Conservation (phyloP, 192 early-diverging fungal species). For the Pecoramyces ruminantium region DNA sequence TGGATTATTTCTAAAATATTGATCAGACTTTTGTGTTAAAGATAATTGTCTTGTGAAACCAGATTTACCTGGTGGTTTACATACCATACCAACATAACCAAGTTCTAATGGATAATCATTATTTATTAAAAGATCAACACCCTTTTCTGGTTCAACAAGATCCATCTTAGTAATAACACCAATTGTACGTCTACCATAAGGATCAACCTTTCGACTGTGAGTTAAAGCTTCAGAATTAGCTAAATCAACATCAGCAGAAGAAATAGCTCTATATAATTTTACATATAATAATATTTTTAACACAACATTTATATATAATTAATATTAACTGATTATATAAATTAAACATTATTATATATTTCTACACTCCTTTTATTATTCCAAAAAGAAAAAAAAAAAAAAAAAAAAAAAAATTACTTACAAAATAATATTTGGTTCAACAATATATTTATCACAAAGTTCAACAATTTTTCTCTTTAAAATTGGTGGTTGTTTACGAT, state of each 20-base stretch:
- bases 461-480: conserved; percentile 65
- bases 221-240: conserved; percentile 71
- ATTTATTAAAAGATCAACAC: conserved; percentile 65
- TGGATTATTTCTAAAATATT: conserved; percentile 28
- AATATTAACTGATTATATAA: no score
- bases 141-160: conserved; percentile 62
- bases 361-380: no score
- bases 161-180: conserved; percentile 81
- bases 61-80: conserved; percentile 35
- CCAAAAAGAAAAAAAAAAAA: no score
- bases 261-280: conserved; percentile 31
- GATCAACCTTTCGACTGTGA: conserved; percentile 61
- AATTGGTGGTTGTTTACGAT: conserved; percentile 57
- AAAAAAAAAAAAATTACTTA: background rate
- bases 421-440: conserved; percentile 64
- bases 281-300: background rate
- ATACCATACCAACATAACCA: conserved; percentile 93
- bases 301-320: no score
- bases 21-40: conserved; percentile 10
- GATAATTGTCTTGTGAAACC: conserved; percentile 14
- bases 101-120: conserved; percentile 84
- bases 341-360: no score
- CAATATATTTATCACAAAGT: conserved; percentile 67
- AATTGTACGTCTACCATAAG: conserved; percentile 59
- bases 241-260: conserved; percentile 67